Conservation (phyloP, 805 yeast species). For the Kodamaea sagamina region DNA sequence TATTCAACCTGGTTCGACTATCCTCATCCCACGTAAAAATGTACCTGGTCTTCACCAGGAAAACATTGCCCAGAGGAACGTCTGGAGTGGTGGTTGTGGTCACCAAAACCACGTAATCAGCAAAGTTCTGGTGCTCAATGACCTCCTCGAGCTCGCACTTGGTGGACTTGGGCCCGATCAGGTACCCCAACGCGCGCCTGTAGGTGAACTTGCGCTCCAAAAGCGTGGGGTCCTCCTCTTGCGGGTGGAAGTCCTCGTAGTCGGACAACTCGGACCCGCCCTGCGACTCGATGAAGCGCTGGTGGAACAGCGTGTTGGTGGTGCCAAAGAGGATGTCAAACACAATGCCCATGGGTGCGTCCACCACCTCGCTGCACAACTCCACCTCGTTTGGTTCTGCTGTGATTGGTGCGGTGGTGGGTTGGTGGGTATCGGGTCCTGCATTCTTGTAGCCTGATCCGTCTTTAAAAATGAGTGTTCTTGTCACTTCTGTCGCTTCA, state of each 20-base stretch:
- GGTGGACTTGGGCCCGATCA: constrained; percentile 80
- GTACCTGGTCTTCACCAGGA: constrained; percentile 59
- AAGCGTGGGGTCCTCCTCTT: constrained; percentile 39
- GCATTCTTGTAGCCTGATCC: constrained; percentile 20
- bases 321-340: constrained; percentile 63
- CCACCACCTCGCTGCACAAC: constrained; percentile 52
- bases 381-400: constrained; percentile 53
- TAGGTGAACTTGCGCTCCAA: constrained; percentile 54
- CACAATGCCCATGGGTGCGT: constrained; percentile 68
- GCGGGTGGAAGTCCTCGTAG: constrained; percentile 36
- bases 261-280: constrained; percentile 61
- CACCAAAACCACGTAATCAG: constrained; percentile 48
- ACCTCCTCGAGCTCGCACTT: constrained; percentile 63
- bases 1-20: constrained; percentile 53
- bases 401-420: constrained; percentile 39
- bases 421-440: constrained; percentile 50
- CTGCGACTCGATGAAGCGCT: constrained; percentile 51
- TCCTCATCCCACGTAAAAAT: constrained; percentile 63
- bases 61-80: constrained; percentile 77
- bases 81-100: constrained; percentile 73
- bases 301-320: constrained; percentile 46
- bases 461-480: constrained; percentile 20
- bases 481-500: constrained; percentile 6
- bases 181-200: constrained; percentile 62
- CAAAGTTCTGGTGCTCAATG: constrained; percentile 53